Evolutionary conservation across 768 basidiomycete genomes (phyloP), one percentile per base, ranked within the genome.

Genomic region (Suillus paluster): DNA sequence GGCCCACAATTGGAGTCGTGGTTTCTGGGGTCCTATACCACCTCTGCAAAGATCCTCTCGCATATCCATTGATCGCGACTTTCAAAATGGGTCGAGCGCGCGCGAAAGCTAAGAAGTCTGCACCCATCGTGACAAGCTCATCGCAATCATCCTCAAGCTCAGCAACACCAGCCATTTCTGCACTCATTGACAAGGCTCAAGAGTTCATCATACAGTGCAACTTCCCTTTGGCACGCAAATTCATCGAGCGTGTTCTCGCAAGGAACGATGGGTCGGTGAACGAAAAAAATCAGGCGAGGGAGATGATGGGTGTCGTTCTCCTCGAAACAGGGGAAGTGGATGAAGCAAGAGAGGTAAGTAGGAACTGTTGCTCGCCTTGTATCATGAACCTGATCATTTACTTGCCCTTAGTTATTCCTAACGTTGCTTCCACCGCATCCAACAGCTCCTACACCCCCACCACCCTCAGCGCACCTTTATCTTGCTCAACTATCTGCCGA

Each of bases 401-500:
- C 36, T 67, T 34, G 9, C 27, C 4, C 33, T 3, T 68, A 93
- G 91, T 84, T 86, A 23, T 92, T 94, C 73, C 72, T 59, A 64
- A 88, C 75, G 38, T 72, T 84, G 15, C 66, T 91, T 50, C 87
- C 90, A 57, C 87, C 90, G 61, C 75, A 84, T 73, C 78, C 83
- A 46, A 78, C 82, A 71, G 85, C 87, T 19, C 84, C 88, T 39
- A 73, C 81, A 19, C 76, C 84, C 45, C 85, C 92, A 1, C 81
- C 86, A 0, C 84, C 92, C 9, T 91, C 93, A 36, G 92, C 91
- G 12, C 85, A 95, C 77, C 81, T 96, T 1, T 95, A 96, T 74
- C 89, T 97, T 25, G 95, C 94, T 0, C 95, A 97, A 71, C 78
- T 94, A 19, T 85, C 81, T 54, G 85, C 88, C 11, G 89, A 95